Percentiles rank a stretch among this genome's conserved stretches.
phyloP scores from a whole-genome alignment of 1,139 yeast species.

The Pneumocystis sp. region DNA sequence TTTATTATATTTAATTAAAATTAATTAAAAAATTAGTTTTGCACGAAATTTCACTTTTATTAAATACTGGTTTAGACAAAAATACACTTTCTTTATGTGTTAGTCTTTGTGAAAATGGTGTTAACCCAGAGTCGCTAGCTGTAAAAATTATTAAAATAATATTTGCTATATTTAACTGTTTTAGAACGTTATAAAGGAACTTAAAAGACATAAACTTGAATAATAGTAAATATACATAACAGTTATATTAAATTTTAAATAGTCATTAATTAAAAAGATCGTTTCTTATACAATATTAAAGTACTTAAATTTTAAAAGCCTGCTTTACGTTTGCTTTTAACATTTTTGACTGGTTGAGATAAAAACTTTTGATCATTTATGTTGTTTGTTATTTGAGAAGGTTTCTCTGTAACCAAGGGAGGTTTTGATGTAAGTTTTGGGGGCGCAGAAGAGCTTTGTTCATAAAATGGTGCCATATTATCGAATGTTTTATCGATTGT shows the following conservation, averaged over 20 bases:
- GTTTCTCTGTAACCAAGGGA: not conserved
- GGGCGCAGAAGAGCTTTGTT: not conserved
- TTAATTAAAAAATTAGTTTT: slow-evolving; percentile 7
- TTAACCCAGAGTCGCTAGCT: slow-evolving; percentile 13
- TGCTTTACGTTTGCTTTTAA: not conserved
- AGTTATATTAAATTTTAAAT: not conserved
- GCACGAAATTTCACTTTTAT: slow-evolving; percentile 13
- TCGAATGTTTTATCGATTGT: not conserved
- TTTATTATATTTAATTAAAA: not conserved
- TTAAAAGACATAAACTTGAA: not conserved
- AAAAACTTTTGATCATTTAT: not conserved
- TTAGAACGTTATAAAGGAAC: not conserved
- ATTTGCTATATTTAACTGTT: not conserved
- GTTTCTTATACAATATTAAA: not conserved
- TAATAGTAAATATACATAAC: not conserved
- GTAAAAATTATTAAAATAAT: slow-evolving; percentile 4
- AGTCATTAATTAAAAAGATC: not conserved
- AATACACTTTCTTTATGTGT: slow-evolving; percentile 8
- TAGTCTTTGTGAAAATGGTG: slow-evolving; percentile 11
- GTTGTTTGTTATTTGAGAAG: not conserved
- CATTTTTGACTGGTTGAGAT: not conserved
- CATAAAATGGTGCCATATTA: not conserved
- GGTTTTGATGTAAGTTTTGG: not conserved
- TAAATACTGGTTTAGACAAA: slow-evolving; percentile 11
- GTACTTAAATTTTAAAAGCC: not conserved